phyloP scores from a whole-genome alignment of 2,329 filamentous ascomycete genomes.

The Alternaria tenuissima region DNA sequence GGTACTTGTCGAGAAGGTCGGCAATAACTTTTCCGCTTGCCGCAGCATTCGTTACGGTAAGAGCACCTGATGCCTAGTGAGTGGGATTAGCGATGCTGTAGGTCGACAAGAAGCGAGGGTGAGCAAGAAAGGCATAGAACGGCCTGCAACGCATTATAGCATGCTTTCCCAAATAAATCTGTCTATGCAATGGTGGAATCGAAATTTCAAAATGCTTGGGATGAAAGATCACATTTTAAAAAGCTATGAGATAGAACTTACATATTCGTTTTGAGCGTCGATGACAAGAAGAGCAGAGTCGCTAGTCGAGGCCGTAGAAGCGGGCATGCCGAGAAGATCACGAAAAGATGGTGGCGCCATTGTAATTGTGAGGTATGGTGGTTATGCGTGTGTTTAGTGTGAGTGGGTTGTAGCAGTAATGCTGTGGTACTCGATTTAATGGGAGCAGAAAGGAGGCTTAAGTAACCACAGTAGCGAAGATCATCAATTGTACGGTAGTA shows the following conservation, averaged over 20 bases:
- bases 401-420: not conserved
- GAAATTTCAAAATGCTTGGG: not conserved
- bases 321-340: conserved; percentile 61
- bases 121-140: not conserved
- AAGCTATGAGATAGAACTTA: conserved; percentile 65
- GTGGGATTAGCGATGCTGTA: not conserved
- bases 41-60: conserved; percentile 64
- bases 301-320: conserved; percentile 63
- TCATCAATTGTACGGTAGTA: not conserved
- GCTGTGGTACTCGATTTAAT: not conserved
- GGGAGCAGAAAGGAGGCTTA: not conserved
- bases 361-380: not conserved
- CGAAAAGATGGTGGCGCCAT: conserved; percentile 54
- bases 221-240: conserved; percentile 48
- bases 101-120: not conserved
- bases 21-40: conserved; percentile 65
- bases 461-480: not conserved
- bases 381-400: not conserved
- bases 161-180: not conserved
- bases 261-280: conserved; percentile 19
- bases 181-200: not conserved
- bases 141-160: not conserved
- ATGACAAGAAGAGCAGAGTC: conserved; percentile 57
- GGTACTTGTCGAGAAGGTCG: conserved; percentile 66
- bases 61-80: conserved; percentile 58